phyloP scores from a whole-genome alignment of 2,329 filamentous ascomycete species.

The Thermochaetoides dissita region DNA sequence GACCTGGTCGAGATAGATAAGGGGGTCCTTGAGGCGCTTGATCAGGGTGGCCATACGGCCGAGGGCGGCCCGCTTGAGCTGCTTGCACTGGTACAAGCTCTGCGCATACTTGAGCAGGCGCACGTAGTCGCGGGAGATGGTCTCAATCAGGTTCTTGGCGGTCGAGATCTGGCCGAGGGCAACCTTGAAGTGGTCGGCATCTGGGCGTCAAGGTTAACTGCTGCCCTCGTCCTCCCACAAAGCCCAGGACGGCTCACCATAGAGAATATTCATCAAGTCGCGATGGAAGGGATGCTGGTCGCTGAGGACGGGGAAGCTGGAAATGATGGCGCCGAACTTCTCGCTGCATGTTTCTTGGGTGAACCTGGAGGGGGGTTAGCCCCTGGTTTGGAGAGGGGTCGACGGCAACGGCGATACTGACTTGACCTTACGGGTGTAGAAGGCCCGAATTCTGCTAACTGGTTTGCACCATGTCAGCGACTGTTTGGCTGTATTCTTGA shows the following conservation, averaged over 20 bases:
- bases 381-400: neutral
- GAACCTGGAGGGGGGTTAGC: slow-evolving; percentile 32
- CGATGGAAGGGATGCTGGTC: slow-evolving; percentile 45
- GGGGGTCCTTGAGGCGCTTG: slow-evolving; percentile 84
- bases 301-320: slow-evolving; percentile 81
- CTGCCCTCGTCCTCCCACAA: too few relatives aligned
- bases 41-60: slow-evolving; percentile 98
- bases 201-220: slow-evolving; percentile 1
- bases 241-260: slow-evolving; percentile 32
- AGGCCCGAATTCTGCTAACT: slow-evolving; percentile 72
- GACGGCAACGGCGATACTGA: slow-evolving; percentile 4
- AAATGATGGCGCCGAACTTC: slow-evolving; percentile 79
- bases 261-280: slow-evolving; percentile 90
- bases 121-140: slow-evolving; percentile 89
- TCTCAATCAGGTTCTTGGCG: slow-evolving; percentile 92
- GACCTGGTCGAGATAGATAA: slow-evolving; percentile 91
- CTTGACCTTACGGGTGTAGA: slow-evolving; percentile 97
- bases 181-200: slow-evolving; percentile 95
- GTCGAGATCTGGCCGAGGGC: slow-evolving; percentile 92
- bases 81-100: slow-evolving; percentile 96
- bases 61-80: slow-evolving; percentile 88
- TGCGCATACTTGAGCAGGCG: slow-evolving; percentile 83
- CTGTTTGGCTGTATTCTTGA: neutral
- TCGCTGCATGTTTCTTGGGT: slow-evolving; percentile 85
- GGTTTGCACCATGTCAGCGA: slow-evolving; percentile 23